Base-by-base conservation (phyloP, 345 rosid species). In the Chamaenerion angustifolium region DNA sequence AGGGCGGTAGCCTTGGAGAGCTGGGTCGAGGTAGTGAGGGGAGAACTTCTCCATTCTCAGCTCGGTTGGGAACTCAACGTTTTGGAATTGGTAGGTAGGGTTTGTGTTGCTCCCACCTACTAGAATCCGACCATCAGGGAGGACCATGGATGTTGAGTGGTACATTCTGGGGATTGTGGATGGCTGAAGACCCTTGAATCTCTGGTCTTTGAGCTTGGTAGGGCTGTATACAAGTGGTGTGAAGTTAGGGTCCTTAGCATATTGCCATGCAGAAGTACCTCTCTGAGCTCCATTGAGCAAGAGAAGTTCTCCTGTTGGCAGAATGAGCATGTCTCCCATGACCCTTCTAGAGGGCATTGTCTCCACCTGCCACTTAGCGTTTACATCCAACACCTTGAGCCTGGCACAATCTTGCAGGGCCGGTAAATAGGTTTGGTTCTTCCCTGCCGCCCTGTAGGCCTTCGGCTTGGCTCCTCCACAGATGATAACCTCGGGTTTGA, bases 261-360 rank as follows among this genome's bases (percentile, higher is more conserved):
- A 69, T 8, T 62, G 65, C 92, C 88, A 90, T 0, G 88, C 95
- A 0, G 94, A 73, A 11, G 79, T 60, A 2, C 95, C 95, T 10
- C 56, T 49, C 52, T 71, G 58, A n/a, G 78, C 95, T 4, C 98
- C 98, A 13, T 81, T 86, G 1, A 90, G 52, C 11, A 86, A 25
- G 9, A 90, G 70, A 6, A 81, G 48, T n/a, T 83, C 92, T 19
- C 86, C 98, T 0, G 65, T 76, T 0, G 98, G 94, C 47, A 90
- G 79, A 56, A 81, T 25, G 17, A 75, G 67, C 61, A 76, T 57
- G 54, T 90, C 98, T 0, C 96, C 92, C 85, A 83, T 71, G 1
- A 81, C 56, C 10, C 95, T 63, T 35, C 83, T 70, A 0, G 73
- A 60, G 0, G 95, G 95, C 97, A 89, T 89, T 16, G 21, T 49